Percentiles rank a stretch among this genome's conserved stretches.
phyloP scores from a whole-genome alignment of 345 rosid genomes.

The Cardamine chenopodiifolia region DNA sequence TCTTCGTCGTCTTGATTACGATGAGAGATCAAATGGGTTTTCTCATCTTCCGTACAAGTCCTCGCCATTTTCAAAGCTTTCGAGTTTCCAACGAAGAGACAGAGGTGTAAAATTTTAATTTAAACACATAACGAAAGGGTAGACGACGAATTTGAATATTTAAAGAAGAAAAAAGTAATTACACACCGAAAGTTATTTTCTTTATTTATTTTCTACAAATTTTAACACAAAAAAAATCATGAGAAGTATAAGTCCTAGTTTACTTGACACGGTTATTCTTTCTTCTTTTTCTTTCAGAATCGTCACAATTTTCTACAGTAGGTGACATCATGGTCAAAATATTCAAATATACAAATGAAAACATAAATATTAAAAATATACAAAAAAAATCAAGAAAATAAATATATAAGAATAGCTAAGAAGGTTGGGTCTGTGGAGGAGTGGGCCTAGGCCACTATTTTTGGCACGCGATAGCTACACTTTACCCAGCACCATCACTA shows the following conservation, averaged over 20 bases:
- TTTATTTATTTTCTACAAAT: background rate
- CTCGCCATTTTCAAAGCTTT: conserved; percentile 44
- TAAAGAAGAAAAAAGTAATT: conserved; percentile 28
- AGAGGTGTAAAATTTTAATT: conserved; percentile 42
- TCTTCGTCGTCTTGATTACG: background rate
- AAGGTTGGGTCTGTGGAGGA: conserved; percentile 41
- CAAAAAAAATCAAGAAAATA: background rate
- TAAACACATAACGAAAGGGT: conserved; percentile 26
- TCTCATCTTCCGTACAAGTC: conserved; percentile 36
- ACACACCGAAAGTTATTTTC: conserved; percentile 23
- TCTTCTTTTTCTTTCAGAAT: background rate
- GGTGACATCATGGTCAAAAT: conserved; percentile 2
- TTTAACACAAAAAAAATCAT: conserved; percentile 18
- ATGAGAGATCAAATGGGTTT: conserved; percentile 36
- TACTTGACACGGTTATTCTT: conserved; percentile 20
- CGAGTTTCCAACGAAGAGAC: conserved; percentile 38
- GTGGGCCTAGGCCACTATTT: conserved; percentile 49
- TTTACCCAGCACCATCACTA: conserved; percentile 48
- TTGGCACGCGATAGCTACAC: conserved; percentile 44
- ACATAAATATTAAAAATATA: background rate
- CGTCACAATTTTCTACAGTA: conserved; percentile 24
- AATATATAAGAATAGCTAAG: conserved; percentile 24
- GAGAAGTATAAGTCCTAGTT: conserved; percentile 23
- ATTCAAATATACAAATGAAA: background rate
- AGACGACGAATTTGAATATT: conserved; percentile 31